These are phyloP conservation scores for Backusella morwellensis DNA, from an alignment of 192 early-diverging fungal species.

Conservation along the genomic window DNA sequence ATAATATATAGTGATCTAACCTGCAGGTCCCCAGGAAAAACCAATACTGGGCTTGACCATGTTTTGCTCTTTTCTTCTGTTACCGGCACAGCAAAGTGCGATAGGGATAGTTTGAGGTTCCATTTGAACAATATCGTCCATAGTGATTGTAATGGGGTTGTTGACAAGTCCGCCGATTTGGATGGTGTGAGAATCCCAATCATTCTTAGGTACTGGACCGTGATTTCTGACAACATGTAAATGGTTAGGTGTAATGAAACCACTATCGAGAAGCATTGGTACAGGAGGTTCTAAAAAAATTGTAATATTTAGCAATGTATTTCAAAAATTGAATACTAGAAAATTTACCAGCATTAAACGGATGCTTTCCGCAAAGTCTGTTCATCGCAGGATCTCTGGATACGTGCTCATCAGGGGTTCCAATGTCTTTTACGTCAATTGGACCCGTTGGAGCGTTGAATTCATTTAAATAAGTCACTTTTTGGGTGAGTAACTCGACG, in stretches of 20 bases:
- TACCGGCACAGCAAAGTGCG: slow-evolving; percentile 64
- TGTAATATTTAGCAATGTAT: not conserved
- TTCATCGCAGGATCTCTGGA: not conserved
- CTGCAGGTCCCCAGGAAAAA: slow-evolving; percentile 43
- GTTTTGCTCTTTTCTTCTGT: slow-evolving; percentile 70
- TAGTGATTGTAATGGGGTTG: not conserved
- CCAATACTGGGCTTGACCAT: slow-evolving; percentile 59
- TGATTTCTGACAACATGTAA: slow-evolving; percentile 75
- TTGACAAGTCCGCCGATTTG: slow-evolving; percentile 47
- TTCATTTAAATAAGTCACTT: not conserved
- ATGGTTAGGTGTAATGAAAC: slow-evolving; percentile 54
- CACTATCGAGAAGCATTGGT: slow-evolving; percentile 40
- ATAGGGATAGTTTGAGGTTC: slow-evolving; percentile 50
- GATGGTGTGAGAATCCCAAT: slow-evolving; percentile 41
- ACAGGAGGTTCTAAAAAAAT: slow-evolving; percentile 43
- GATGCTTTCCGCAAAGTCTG: not conserved
- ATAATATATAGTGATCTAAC: not conserved
- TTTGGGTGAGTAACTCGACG: not conserved
- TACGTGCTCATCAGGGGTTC: not conserved
- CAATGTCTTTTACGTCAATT: not conserved
- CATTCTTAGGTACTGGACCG: slow-evolving; percentile 58
- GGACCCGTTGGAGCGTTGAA: not conserved
- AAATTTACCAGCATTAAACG: not conserved
- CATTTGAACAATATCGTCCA: slow-evolving; percentile 48
- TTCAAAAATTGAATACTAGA: not conserved